Evolutionary conservation across 305 asterid genomes (phyloP).

Genomic region (Fraxinus xanthoxyloides): DNA sequence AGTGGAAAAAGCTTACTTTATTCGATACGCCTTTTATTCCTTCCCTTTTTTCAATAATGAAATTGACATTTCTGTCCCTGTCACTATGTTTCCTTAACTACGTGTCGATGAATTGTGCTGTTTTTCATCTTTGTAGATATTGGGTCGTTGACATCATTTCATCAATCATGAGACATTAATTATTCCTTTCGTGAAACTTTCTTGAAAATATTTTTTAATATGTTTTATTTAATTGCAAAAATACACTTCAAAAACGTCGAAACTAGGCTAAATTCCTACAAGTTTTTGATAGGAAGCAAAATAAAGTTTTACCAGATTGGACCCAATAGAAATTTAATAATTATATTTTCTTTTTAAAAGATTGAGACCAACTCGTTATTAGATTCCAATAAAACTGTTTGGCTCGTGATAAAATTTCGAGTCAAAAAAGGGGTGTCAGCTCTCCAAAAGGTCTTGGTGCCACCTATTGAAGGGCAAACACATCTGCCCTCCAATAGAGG

Average conservation of each 20-base stretch:
- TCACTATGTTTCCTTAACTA: conserved; percentile 17
- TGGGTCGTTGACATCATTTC: conserved; percentile 22
- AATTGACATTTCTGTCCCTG: conserved; percentile 30
- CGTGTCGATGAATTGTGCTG: conserved; percentile 18
- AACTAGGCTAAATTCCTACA: neutral
- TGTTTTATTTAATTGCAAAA: neutral
- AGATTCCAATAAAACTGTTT: too few species aligned
- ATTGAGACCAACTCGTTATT: neutral
- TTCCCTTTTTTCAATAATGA: neutral
- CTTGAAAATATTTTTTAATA: neutral
- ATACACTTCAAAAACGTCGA: neutral
- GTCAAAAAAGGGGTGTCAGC: too few species aligned
- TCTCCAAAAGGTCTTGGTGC: too few species aligned
- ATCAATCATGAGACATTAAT: conserved; percentile 1
- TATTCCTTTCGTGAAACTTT: conserved; percentile 17
- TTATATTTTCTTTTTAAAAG: neutral
- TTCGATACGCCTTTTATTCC: neutral
- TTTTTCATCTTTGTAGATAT: neutral
- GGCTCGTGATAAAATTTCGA: too few species aligned
- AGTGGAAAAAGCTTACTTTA: neutral
- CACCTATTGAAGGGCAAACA: too few species aligned
- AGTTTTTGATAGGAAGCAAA: neutral
- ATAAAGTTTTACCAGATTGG: neutral
- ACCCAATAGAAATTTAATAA: neutral
- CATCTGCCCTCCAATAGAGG: too few species aligned